These are phyloP conservation scores for Fagopyrum esculentum DNA, from an alignment of 148 eudicot genomes.

Conservation along the genomic window DNA sequence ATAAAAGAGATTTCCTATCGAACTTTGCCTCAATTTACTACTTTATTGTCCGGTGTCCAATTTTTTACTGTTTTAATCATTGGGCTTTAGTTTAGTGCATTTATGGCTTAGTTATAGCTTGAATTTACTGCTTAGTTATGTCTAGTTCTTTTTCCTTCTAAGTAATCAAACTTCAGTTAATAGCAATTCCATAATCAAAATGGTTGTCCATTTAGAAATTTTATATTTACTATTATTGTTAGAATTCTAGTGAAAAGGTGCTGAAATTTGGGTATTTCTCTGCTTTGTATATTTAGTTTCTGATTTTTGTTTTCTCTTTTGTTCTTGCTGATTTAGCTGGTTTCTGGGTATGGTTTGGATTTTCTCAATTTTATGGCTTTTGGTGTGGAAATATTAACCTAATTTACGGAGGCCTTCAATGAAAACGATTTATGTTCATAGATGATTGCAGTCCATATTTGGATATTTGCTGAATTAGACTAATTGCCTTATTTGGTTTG, in stretches of 20 bases:
- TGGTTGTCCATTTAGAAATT: too few species aligned
- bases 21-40: too few species aligned
- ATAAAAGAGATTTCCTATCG: too few species aligned
- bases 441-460: not conserved
- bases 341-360: constrained; percentile 1
- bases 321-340: not conserved
- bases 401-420: not conserved
- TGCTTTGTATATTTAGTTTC: not conserved
- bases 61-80: too few species aligned
- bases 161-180: too few species aligned
- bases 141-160: too few species aligned
- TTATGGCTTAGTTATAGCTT: too few species aligned
- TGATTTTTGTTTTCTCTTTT: not conserved
- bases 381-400: not conserved
- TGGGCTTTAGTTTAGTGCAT: too few species aligned
- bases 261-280: not conserved
- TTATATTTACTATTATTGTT: too few species aligned
- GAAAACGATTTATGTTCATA: not conserved
- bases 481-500: not conserved
- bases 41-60: too few species aligned
- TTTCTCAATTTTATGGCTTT: not conserved
- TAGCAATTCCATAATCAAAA: too few species aligned
- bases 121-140: too few species aligned
- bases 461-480: not conserved
- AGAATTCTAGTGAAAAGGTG: constrained; percentile 30